Percentiles rank a stretch among this genome's conserved stretches.
Evolutionary conservation across 495 filamentous ascomycete species (phyloP).

Genomic region (Clohesyomyces aquaticus): DNA sequence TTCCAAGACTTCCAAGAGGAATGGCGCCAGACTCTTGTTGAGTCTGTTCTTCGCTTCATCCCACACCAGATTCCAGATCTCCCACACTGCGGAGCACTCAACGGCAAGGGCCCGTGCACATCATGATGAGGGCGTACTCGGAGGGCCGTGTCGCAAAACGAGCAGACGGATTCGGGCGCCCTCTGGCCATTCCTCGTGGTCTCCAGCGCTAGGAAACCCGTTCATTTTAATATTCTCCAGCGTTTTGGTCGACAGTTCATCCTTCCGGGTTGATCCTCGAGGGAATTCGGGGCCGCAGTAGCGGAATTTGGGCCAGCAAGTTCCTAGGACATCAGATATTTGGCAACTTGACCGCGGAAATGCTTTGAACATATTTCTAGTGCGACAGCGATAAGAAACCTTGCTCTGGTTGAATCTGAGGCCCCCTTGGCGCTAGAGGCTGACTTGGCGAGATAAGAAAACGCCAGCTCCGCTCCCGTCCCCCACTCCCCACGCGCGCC

Average conservation of each 20-base stretch:
- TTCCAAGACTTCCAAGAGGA: background rate
- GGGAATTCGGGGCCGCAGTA: conserved; percentile 11
- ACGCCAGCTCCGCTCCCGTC: conserved; percentile 34
- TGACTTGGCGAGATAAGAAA: conserved; percentile 34
- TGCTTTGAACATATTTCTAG: conserved; percentile 14
- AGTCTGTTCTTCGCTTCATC: background rate
- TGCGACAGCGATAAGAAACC: conserved; percentile 24
- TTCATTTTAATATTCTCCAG: background rate
- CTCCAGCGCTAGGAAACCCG: background rate
- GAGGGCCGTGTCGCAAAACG: background rate
- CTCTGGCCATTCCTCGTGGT: too few species aligned
- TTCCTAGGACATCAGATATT: conserved; percentile 32
- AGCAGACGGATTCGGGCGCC: too few species aligned
- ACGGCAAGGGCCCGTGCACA: background rate
- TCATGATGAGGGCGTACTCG: background rate
- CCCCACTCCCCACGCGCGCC: conserved; percentile 27
- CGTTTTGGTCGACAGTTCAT: background rate
- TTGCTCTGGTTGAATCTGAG: background rate
- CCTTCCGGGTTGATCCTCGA: conserved; percentile 1
- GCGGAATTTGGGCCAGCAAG: background rate
- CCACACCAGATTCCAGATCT: background rate
- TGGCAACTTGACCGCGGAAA: conserved; percentile 37
- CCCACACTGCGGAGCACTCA: background rate
- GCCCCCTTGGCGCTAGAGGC: background rate
- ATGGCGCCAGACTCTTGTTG: background rate